Evolutionary conservation across 2,329 filamentous ascomycete genomes (phyloP).

Genomic region (Aspergillus sp.): DNA sequence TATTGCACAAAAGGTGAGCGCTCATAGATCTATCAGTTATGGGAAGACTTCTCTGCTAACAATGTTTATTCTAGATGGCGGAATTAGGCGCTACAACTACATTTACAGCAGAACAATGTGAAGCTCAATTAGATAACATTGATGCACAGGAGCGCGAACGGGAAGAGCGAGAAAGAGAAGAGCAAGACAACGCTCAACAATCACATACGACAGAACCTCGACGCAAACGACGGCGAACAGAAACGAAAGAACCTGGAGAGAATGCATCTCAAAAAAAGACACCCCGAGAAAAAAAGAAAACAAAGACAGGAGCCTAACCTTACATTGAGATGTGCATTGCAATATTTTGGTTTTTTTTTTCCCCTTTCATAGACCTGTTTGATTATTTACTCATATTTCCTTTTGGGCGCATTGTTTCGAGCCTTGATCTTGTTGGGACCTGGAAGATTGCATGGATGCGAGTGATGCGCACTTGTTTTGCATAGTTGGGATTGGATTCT

Average conservation of each 20-base stretch:
- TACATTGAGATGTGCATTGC: background rate
- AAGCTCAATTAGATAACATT: conserved; percentile 31
- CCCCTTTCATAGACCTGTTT: background rate
- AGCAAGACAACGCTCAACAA: conserved; percentile 21
- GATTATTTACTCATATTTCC: background rate
- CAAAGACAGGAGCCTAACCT: conserved; percentile 3
- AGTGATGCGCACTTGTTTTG: background rate
- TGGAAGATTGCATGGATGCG: background rate
- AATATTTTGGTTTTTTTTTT: background rate
- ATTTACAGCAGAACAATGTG: conserved; percentile 39
- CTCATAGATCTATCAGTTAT: background rate
- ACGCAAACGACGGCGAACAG: conserved; percentile 18
- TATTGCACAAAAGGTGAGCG: conserved; percentile 39
- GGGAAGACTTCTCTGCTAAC: background rate
- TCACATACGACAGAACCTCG: conserved; percentile 19
- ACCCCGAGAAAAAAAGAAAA: background rate
- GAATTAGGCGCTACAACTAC: conserved; percentile 34
- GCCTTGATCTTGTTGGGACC: background rate
- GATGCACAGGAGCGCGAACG: conserved; percentile 22
- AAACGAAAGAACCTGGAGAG: conserved; percentile 6
- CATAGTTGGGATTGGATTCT: background rate
- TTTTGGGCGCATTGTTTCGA: background rate
- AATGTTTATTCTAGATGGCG: conserved; percentile 24
- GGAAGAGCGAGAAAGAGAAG: conserved; percentile 5
- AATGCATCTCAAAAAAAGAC: background rate